phyloP scores from a whole-genome alignment of 2,329 filamentous ascomycete species.

The Metarhizium brunneum region DNA sequence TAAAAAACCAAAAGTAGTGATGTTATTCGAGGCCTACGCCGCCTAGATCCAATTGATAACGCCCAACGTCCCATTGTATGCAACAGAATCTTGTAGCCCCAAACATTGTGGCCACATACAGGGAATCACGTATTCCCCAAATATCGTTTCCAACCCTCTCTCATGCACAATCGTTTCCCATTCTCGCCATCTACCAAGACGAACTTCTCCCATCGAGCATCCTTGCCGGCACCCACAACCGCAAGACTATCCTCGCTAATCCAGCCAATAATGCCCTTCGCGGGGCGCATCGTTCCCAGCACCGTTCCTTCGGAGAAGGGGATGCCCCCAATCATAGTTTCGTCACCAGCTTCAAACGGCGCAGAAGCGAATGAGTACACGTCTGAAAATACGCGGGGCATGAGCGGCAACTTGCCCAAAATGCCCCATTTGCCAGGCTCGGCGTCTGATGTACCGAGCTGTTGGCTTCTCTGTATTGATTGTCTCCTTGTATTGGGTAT shows the following conservation, averaged over 20 bases:
- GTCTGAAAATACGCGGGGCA: slow-evolving; percentile 83
- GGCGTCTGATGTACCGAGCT: slow-evolving; percentile 15
- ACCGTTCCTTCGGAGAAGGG: slow-evolving; percentile 34
- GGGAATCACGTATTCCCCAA: slow-evolving; percentile 33
- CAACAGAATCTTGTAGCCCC: not conserved
- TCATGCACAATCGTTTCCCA: slow-evolving; percentile 54
- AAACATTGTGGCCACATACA: not conserved
- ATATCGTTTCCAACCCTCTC: slow-evolving; percentile 79
- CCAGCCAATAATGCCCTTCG: slow-evolving; percentile 85
- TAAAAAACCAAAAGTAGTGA: not conserved
- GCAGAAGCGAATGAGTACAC: slow-evolving; percentile 75
- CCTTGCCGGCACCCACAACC: slow-evolving; percentile 68
- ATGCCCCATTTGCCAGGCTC: slow-evolving; percentile 74
- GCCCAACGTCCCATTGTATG: not conserved
- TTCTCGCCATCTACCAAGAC: slow-evolving; percentile 58
- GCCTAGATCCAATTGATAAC: not conserved
- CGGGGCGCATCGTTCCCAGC: slow-evolving; percentile 46
- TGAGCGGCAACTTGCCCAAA: slow-evolving; percentile 70
- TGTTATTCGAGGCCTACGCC: not conserved
- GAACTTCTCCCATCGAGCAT: slow-evolving; percentile 85
- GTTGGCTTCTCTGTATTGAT: slow-evolving; percentile 21
- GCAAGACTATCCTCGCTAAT: slow-evolving; percentile 62
- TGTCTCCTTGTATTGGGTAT: slow-evolving; percentile 50
- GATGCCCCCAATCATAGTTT: slow-evolving; percentile 41
- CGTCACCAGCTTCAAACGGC: slow-evolving; percentile 76